Base-by-base conservation (phyloP, 306 rosid species). In the Cicer bijugum region DNA sequence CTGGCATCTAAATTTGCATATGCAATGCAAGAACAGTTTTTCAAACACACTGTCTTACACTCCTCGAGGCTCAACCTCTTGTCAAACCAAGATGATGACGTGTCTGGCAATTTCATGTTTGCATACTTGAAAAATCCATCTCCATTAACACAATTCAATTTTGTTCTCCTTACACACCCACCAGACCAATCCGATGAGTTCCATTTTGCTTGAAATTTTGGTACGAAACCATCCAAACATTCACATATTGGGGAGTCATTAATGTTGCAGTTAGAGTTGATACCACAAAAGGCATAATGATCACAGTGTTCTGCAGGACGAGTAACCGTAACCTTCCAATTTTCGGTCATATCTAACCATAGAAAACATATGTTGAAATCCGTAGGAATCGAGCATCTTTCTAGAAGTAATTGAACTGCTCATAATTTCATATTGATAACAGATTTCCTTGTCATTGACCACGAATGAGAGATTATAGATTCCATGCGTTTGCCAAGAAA, bases 21-120 rank as follows among this genome's bases (percentile, higher is more conserved):
- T 17, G 81, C 69, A 7, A 12, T 45, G 45, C 84, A 80, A 11
- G 80, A 76, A 8, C 87, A 80, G 19, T 67, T 72, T 8, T 71
- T 53, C 67, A 56, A 60, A 40, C 87, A 84, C 48, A 16, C 2
- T 9, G 38, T 68, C 58, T 58, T n/a, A 17, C 84, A 83, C 19
- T 79, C 81, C 6, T 69, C 65, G 20, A 50, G 77, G 23, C 12
- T 65, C 74, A 20, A n/a, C 71, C 28, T 70, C 48, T 37, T 61
- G 11, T 78, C 65, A 70, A 47, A 61, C 82, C 82, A 70, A 0
- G 81, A 77, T 1, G 81, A 35, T 19, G 81, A 42, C 0, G 75
- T 56, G 11, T 76, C 69, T 45, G 61, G 69, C 42, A 76, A 33
- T 33, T 76, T 76, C 23, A 56, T 15, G 47, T 20, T 65, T 66